These are phyloP conservation scores for Penstemon davidsonii DNA, from an alignment of 257 asterid species.

Conservation along the genomic window DNA sequence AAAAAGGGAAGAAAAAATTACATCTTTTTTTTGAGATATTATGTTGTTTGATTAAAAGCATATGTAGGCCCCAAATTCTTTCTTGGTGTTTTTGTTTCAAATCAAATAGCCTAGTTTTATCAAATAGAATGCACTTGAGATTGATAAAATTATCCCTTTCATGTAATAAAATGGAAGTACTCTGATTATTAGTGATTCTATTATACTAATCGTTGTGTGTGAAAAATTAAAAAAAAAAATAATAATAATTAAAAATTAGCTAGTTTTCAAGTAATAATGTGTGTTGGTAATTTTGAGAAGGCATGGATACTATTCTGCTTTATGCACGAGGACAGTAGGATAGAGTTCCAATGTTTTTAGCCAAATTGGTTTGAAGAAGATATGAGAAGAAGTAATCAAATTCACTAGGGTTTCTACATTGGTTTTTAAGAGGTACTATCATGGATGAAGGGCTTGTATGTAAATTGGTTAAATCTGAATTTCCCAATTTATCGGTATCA, in stretches of 20 bases:
- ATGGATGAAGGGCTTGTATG: no score
- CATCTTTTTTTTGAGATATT: not conserved
- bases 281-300: no score
- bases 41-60: not conserved
- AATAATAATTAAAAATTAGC: not conserved
- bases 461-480: no score
- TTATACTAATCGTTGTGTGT: not conserved
- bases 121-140: not conserved
- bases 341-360: not conserved
- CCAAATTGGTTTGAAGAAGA: not conserved
- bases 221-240: not conserved
- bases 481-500: no score
- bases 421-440: not conserved
- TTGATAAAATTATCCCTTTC: not conserved
- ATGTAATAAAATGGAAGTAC: not conserved
- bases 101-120: not conserved
- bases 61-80: no score
- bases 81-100: not conserved
- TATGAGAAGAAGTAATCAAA: not conserved
- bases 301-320: not conserved
- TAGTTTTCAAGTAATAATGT: no score
- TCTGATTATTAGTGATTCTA: not conserved
- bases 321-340: no score
- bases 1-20: slow-evolving; percentile 4
- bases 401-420: not conserved